Evolutionary conservation across 2,329 filamentous ascomycete species (phyloP).

Genomic region (Alternaria alternata): DNA sequence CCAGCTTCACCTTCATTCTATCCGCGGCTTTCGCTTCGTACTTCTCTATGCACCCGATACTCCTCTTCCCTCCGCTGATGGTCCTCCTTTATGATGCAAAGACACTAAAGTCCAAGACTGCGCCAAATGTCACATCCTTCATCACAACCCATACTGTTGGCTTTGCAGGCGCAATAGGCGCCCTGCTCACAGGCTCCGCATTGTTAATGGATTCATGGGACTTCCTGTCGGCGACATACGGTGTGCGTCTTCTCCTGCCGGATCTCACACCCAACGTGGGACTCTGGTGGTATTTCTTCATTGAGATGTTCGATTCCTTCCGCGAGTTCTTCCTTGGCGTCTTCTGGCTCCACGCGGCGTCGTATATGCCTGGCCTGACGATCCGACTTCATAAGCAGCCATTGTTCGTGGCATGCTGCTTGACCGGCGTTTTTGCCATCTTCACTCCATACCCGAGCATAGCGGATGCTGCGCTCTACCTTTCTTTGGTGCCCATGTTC

Average conservation of each 20-base stretch:
- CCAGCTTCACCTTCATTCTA: conserved; percentile 77
- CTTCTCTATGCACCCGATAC: conserved; percentile 87
- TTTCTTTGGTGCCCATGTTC: conserved; percentile 83
- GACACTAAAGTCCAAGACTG: conserved; percentile 33
- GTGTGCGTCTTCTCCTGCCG: conserved; percentile 87
- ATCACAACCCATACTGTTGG: conserved; percentile 61
- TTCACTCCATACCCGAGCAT: conserved; percentile 98
- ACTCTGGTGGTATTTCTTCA: conserved; percentile 99
- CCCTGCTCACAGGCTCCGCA: conserved; percentile 75
- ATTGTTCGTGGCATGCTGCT: conserved; percentile 81
- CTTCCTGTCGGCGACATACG: conserved; percentile 88
- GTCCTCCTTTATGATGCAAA: conserved; percentile 72
- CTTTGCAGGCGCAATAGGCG: conserved; percentile 56
- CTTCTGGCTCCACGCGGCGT: conserved; percentile 94
- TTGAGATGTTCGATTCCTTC: conserved; percentile 99
- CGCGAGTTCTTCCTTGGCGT: conserved; percentile 95
- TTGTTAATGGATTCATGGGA: conserved; percentile 83
- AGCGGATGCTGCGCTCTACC: conserved; percentile 85
- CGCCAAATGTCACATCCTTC: conserved; percentile 58
- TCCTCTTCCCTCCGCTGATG: conserved; percentile 83
- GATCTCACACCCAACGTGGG: conserved; percentile 95
- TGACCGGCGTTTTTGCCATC: conserved; percentile 88
- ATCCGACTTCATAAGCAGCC: conserved; percentile 86
- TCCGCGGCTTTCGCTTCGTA: conserved; percentile 88
- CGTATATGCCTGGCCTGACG: conserved; percentile 86